phyloP scores from a whole-genome alignment of 225 moss, liverwort and hornwort species.

The Lunularia cruciata region DNA sequence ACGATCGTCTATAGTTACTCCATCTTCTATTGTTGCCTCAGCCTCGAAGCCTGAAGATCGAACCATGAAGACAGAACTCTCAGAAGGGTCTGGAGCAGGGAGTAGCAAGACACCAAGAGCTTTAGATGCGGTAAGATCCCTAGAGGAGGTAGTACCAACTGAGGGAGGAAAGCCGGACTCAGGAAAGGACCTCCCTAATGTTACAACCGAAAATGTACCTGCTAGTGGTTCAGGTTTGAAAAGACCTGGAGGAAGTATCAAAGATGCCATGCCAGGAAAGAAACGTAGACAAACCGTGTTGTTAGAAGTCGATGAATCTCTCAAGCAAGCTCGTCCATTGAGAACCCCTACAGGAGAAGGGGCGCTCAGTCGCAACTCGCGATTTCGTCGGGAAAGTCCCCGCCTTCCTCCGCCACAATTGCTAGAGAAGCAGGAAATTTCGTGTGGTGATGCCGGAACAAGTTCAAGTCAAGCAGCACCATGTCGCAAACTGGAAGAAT shows the following conservation, averaged over 20 bases:
- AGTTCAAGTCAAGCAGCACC: constrained; percentile 20
- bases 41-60: constrained; percentile 11
- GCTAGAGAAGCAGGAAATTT: constrained; percentile 32
- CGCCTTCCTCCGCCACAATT: constrained; percentile 15
- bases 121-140: neutral
- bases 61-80: neutral
- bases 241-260: constrained; percentile 44
- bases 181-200: constrained; percentile 29
- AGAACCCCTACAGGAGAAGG: constrained; percentile 45
- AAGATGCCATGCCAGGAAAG: constrained; percentile 65
- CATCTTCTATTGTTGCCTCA: constrained; percentile 1
- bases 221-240: constrained; percentile 37
- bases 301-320: constrained; percentile 57
- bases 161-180: neutral
- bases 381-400: constrained; percentile 33
- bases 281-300: constrained; percentile 73
- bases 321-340: constrained; percentile 64
- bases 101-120: neutral
- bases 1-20: constrained; percentile 27
- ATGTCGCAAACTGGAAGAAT: constrained; percentile 19
- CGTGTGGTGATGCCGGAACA: constrained; percentile 8
- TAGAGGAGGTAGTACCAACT: constrained; percentile 1
- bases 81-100: constrained; percentile 1
- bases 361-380: constrained; percentile 45
- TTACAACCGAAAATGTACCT: constrained; percentile 50